Conservation (phyloP, 2,329 filamentous ascomycete species). For the Sclerotinia subarctica region DNA sequence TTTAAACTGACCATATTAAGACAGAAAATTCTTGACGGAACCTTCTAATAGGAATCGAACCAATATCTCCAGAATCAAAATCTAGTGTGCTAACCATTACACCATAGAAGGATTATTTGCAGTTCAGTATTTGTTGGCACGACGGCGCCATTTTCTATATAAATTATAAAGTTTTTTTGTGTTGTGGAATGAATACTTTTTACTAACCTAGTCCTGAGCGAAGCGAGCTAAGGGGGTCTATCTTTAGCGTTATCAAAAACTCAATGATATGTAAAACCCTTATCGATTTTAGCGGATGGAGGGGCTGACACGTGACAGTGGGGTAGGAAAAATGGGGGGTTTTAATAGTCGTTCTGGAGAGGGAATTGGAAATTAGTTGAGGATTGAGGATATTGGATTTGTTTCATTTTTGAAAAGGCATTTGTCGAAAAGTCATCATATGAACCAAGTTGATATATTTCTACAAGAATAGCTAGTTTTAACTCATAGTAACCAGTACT, state of each 20-base stretch:
- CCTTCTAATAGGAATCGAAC: slow-evolving; percentile 24
- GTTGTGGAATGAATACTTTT: too few relatives aligned
- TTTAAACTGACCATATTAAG: slow-evolving; percentile 6
- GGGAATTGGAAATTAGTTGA: not conserved
- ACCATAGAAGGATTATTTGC: slow-evolving; percentile 15
- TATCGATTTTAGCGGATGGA: not conserved
- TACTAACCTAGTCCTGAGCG: too few relatives aligned
- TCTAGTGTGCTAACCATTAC: slow-evolving; percentile 22
- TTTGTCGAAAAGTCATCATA: not conserved
- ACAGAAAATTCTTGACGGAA: slow-evolving; percentile 14
- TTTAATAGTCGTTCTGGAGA: not conserved
- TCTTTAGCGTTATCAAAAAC: not conserved
- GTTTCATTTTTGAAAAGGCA: not conserved
- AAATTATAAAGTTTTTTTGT: not conserved
- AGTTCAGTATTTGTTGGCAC: not conserved
- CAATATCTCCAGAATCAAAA: slow-evolving; percentile 24
- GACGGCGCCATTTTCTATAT: rapidly evolving
- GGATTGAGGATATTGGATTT: not conserved
- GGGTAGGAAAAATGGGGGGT: not conserved
- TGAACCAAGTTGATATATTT: not conserved
- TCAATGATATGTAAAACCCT: not conserved
- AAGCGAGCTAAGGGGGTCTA: too few relatives aligned
- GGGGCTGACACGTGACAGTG: not conserved
- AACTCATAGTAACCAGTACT: not conserved
- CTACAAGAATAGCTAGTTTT: not conserved